Evolutionary conservation across 768 basidiomycete species (phyloP).

Genomic region (Tricholoma hemisulphureum): DNA sequence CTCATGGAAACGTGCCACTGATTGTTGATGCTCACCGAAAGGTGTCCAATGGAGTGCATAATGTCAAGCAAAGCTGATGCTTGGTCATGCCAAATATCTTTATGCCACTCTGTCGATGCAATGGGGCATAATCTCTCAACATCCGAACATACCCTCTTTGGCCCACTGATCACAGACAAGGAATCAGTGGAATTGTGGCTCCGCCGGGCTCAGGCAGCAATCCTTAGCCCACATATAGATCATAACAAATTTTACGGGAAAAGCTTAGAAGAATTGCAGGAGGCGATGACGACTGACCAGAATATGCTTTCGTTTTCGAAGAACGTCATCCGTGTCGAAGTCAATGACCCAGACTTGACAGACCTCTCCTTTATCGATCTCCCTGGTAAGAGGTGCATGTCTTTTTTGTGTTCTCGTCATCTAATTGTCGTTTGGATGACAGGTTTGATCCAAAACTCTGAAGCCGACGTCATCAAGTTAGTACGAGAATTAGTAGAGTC

Average conservation of each 20-base stretch:
- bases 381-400: constrained; percentile 26
- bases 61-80: constrained; percentile 38
- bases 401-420: background rate
- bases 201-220: constrained; percentile 58
- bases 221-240: constrained; percentile 44
- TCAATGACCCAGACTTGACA: constrained; percentile 35
- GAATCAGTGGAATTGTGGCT: constrained; percentile 49
- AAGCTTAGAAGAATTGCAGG: constrained; percentile 23
- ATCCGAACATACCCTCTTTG: constrained; percentile 34
- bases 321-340: constrained; percentile 42
- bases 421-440: background rate
- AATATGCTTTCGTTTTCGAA: constrained; percentile 32
- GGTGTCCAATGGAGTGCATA: constrained; percentile 54
- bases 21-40: constrained; percentile 12
- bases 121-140: constrained; percentile 23
- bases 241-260: constrained; percentile 23
- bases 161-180: constrained; percentile 39
- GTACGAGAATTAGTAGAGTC: constrained; percentile 49
- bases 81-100: constrained; percentile 47
- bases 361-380: constrained; percentile 41
- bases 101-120: constrained; percentile 26
- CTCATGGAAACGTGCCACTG: background rate
- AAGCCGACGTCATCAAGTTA: constrained; percentile 40
- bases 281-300: background rate
- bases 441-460: constrained; percentile 53